Percentiles rank a stretch among this genome's conserved stretches.
These are phyloP conservation scores for Schizopora paradoxa DNA, from an alignment of 1,284 basidiomycete species.

Conservation along the genomic window DNA sequence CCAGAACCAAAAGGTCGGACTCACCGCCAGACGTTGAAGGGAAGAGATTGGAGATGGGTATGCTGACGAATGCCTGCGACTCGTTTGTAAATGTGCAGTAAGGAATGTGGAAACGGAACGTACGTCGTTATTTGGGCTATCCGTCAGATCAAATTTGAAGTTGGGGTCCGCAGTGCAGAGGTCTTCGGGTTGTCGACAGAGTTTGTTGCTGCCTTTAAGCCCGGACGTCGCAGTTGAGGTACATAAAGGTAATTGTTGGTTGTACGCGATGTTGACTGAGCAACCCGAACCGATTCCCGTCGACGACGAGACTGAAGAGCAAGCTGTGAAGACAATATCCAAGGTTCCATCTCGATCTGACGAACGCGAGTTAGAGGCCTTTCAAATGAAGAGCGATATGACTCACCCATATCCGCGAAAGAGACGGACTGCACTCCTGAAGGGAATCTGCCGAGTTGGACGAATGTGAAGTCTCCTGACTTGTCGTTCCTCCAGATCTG, in stretches of 20 bases:
- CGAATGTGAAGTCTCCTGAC: slow-evolving; percentile 65
- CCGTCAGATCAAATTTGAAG: slow-evolving; percentile 73
- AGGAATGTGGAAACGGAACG: slow-evolving; percentile 22
- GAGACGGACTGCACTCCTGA: slow-evolving; percentile 73
- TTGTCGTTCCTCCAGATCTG: slow-evolving; percentile 93
- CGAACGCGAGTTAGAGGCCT: slow-evolving; percentile 41
- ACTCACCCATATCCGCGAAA: slow-evolving; percentile 88
- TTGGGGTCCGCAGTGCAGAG: slow-evolving; percentile 79
- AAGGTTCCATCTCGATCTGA: slow-evolving; percentile 96
- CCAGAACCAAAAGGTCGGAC: slow-evolving; percentile 59
- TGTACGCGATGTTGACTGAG: slow-evolving; percentile 89
- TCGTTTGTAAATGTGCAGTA: background rate
- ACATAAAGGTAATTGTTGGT: slow-evolving; percentile 86
- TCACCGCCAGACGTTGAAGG: slow-evolving; percentile 31
- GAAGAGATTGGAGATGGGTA: slow-evolving; percentile 64
- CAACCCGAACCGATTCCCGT: slow-evolving; percentile 74
- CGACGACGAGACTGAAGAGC: slow-evolving; percentile 59
- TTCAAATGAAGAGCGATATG: background rate
- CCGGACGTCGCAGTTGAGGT: slow-evolving; percentile 42
- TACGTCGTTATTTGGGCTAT: slow-evolving; percentile 52
- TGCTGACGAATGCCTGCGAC: slow-evolving; percentile 58
- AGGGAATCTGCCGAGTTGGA: slow-evolving; percentile 69
- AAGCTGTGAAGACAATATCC: slow-evolving; percentile 90
- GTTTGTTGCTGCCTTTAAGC: slow-evolving; percentile 43
- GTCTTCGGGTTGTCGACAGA: slow-evolving; percentile 73